A percentile compares a stretch with the other conserved stretches of the same genome.
These are phyloP conservation scores for Rhizopus stolonifer DNA, from an alignment of 371 early-diverging fungal species.

Conservation along the genomic window DNA sequence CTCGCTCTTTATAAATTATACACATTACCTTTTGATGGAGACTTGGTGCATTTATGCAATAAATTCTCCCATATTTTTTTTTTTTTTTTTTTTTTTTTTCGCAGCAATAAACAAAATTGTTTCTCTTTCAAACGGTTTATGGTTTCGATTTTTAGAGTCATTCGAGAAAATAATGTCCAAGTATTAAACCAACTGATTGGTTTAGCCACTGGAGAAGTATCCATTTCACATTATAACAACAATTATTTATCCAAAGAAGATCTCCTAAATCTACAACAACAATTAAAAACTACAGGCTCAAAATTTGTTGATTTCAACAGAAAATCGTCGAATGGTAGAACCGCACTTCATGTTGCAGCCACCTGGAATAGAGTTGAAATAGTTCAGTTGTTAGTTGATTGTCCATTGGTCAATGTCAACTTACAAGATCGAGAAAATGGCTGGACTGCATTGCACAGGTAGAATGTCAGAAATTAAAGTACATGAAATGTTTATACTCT, in stretches of 20 bases:
- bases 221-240: neutral
- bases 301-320: slow-evolving; percentile 44
- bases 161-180: slow-evolving; percentile 47
- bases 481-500: neutral
- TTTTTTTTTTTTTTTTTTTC: slow-evolving; percentile 2
- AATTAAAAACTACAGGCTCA: slow-evolving; percentile 15
- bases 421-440: slow-evolving; percentile 67
- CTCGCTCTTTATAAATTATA: too few relatives aligned
- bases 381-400: slow-evolving; percentile 43
- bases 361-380: slow-evolving; percentile 45
- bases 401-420: slow-evolving; percentile 60
- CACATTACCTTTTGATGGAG: too few relatives aligned
- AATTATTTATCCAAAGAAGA: slow-evolving; percentile 18
- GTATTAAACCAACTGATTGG: slow-evolving; percentile 32
- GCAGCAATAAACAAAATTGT: neutral
- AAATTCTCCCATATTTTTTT: neutral
- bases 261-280: slow-evolving; percentile 17
- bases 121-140: slow-evolving; percentile 19
- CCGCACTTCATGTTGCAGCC: slow-evolving; percentile 50
- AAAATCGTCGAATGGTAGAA: slow-evolving; percentile 45
- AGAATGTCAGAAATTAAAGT: neutral
- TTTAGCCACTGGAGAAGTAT: slow-evolving; percentile 16
- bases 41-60: too few relatives aligned
- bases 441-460: slow-evolving; percentile 74
- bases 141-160: slow-evolving; percentile 46